Evolutionary conservation across 257 asterid genomes (phyloP), one percentile per base, ranked within the genome.

Genomic region (Verbascum thapsus): DNA sequence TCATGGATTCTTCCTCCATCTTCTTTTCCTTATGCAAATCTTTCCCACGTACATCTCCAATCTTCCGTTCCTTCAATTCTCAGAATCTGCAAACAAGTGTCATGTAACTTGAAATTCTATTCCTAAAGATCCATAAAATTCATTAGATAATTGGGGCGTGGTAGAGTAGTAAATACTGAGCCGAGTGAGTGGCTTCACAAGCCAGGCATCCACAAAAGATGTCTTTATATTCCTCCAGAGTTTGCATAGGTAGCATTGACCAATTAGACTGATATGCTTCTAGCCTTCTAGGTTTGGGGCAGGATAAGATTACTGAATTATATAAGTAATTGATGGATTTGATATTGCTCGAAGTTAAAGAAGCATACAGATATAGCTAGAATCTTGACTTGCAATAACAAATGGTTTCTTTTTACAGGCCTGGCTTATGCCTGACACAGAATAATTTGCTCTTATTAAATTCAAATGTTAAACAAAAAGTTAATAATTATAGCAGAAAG

Each of bases 261-360:
- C 53, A 12, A 10, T 55, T 13, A 56, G 16, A 23, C 37, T 20
- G 22, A 53, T 4, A 2, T 7, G 37, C 32, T 38, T 32, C 16
- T 3, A 51, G 45, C 7, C n/a, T 44, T n/a, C n/a, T n/a, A n/a
- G n/a, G n/a, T n/a, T 10, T 11, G 7, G 17, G 15, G 20, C 3
- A 19, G 11, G 37, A 54, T 17, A 55, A 15, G 23, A 41, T 23
- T 55, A 42, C 23, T 12, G 23, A 56, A 40, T 38, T 32, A 40
- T 42, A 13, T 6, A 43, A 55, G 61, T 22, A 53, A 26, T 45
- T 13, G 16, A 41, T 48, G 30, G 53, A 45, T 4, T 42, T 37
- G 40, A 13, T 56, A 10, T 17, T 63, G 71, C 35, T 40, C 53
- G 74, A 56, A 53, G 41, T 20, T 26, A n/a, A 42, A 53, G 63